phyloP scores from a whole-genome alignment of 2,329 filamentous ascomycete genomes.

The Aspergillus ochraceoroseus region DNA sequence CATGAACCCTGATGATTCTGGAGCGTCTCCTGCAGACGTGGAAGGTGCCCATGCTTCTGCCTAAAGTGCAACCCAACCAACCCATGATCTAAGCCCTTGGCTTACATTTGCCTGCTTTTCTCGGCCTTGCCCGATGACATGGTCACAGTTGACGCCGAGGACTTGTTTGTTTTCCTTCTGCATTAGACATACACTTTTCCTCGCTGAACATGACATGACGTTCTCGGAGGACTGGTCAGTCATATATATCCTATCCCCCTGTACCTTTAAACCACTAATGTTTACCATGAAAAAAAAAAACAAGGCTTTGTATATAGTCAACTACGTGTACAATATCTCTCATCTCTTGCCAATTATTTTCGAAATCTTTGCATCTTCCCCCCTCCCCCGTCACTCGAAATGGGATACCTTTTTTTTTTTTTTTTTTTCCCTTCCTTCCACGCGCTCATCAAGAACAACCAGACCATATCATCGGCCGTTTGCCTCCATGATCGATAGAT shows the following conservation, averaged over 20 bases:
- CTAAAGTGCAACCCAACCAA: conserved; percentile 15
- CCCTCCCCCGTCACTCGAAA: too few species aligned
- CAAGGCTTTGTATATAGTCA: conserved; percentile 18
- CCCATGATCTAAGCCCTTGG: too few species aligned
- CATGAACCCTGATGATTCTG: conserved; percentile 44
- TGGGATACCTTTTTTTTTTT: too few species aligned
- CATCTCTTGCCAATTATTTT: conserved; percentile 11
- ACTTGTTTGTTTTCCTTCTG: too few species aligned
- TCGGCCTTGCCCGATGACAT: too few species aligned
- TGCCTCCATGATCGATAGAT: conserved; percentile 48
- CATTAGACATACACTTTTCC: too few species aligned
- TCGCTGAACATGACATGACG: too few species aligned
- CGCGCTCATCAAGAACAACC: conserved; percentile 44
- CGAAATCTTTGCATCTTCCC: too few species aligned
- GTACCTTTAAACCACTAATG: conserved; percentile 20
- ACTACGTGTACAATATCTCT: conserved; percentile 22
- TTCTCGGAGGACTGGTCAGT: not conserved
- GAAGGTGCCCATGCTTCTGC: conserved; percentile 24
- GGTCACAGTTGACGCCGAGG: too few species aligned
- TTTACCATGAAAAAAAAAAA: conserved; percentile 16
- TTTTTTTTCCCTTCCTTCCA: conserved; percentile 1
- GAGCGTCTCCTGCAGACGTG: not conserved
- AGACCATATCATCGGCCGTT: conserved; percentile 46
- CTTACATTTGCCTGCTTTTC: too few species aligned
- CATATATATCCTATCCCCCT: conserved; percentile 7